phyloP scores from a whole-genome alignment of 495 filamentous ascomycete species.

The Cenococcum geophilum region DNA sequence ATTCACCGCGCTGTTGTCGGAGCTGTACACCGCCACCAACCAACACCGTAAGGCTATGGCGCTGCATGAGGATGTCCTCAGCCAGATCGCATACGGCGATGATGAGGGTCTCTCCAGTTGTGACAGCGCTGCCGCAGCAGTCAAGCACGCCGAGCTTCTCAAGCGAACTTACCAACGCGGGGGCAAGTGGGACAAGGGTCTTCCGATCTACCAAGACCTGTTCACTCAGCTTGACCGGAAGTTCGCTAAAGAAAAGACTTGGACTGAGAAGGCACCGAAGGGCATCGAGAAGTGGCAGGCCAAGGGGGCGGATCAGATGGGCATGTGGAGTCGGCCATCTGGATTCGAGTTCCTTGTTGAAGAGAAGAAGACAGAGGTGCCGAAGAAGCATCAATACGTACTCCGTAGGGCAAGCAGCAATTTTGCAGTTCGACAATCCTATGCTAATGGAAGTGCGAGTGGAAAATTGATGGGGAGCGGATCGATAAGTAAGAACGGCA shows the following conservation, averaged over 20 bases:
- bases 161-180: slow-evolving; percentile 6
- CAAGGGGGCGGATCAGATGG: background rate
- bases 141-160: slow-evolving; percentile 1
- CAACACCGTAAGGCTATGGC: slow-evolving; percentile 27
- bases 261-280: background rate
- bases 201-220: background rate
- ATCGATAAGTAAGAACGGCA: background rate
- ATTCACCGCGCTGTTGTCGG: slow-evolving; percentile 23
- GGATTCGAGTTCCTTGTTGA: background rate
- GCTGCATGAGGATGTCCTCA: slow-evolving; percentile 26
- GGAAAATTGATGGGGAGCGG: background rate
- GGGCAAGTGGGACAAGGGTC: slow-evolving; percentile 4
- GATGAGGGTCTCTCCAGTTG: slow-evolving; percentile 11
- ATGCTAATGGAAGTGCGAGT: background rate
- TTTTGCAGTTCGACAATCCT: background rate
- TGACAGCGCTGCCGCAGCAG: background rate
- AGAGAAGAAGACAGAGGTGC: background rate
- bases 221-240: background rate
- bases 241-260: background rate
- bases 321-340: background rate
- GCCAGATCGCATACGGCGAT: slow-evolving; percentile 31
- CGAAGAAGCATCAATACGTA: background rate
- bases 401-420: background rate
- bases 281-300: slow-evolving; percentile 7
- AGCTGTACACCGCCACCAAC: slow-evolving; percentile 24